Base-by-base conservation (phyloP, 257 asterid species). In the Rubia yunnanensis region DNA sequence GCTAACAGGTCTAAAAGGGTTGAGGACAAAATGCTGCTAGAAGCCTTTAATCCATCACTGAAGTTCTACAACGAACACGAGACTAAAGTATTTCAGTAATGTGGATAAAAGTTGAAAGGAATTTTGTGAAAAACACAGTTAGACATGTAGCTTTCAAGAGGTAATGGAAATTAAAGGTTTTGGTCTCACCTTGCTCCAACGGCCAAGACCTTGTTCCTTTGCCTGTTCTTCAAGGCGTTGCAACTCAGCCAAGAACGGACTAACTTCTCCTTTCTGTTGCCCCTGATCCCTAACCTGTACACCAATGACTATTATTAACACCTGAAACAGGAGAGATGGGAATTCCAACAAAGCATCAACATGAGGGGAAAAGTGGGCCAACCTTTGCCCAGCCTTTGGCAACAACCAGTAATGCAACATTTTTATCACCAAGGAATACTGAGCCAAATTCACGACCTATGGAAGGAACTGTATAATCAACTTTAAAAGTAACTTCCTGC, bases 301-400 rank as follows among this genome's bases (percentile, higher is more conserved):
- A 32, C 26, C 35, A 58, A 41, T 27, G 32, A 13, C 10, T 17
- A 30, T 30, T 23, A 60, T 22, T 59, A 65, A 34, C 17, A 65
- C 28, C 34, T 49, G 17, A 23, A 44, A 35, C 56, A 8, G n/a
- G n/a, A 32, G 5, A 39, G 55, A 39, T 4, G 44, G 1, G 13
- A 62, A 18, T 31, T 48, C 27, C 9, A 41, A 14, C 26, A 58
- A 26, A 24, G 50, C 14, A 36, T 44, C 39, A 22, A 39, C 31
- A 52, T 61, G 70, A 26, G 56, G 17, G 24, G 64, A 69, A 64
- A 39, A 62, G 6, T 32, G 57, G 24, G 27, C 5, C 34, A 53
- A 60, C 99, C 99, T 84, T 94, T 13, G 99, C 97, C 99, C 99
- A 94, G 79, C 99, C 99, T 34, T 85, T 95, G 77, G 95, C 76